Conservation (phyloP, 768 basidiomycete genomes). For the Tulasnella sp. region DNA sequence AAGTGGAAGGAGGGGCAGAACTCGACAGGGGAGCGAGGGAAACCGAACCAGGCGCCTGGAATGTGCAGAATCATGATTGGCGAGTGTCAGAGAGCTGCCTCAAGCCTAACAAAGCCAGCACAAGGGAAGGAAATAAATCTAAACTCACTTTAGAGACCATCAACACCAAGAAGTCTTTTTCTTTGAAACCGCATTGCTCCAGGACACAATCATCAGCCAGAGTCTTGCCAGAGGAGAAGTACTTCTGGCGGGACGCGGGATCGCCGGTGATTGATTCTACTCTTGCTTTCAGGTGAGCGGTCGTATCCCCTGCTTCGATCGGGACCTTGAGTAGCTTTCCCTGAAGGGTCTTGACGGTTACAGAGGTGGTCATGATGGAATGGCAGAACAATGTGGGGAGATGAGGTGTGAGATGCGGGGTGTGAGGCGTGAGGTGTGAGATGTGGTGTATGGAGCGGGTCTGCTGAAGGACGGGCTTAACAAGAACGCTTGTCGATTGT, state of each 20-base stretch:
- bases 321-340: slow-evolving; percentile 91
- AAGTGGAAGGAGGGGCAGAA: no score
- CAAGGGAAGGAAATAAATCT: neutral
- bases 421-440: no score
- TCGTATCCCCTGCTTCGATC: slow-evolving; percentile 67
- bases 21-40: slow-evolving; percentile 30
- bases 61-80: no score
- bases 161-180: slow-evolving; percentile 97
- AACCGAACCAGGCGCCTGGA: slow-evolving; percentile 27
- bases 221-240: slow-evolving; percentile 95
- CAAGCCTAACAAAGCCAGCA: slow-evolving; percentile 8
- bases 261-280: slow-evolving; percentile 74
- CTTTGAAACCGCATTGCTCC: slow-evolving; percentile 85
- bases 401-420: neutral
- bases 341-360: slow-evolving; percentile 92
- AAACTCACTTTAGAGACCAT: slow-evolving; percentile 89
- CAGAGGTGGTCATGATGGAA: neutral
- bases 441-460: no score
- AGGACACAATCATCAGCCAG: slow-evolving; percentile 83
- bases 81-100: neutral
- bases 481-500: no score
- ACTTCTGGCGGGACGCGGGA: slow-evolving; percentile 73
- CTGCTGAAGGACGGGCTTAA: no score
- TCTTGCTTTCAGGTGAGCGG: slow-evolving; percentile 77
- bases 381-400: neutral